Conservation (phyloP, 73 alveolate species). For the Paramecium sexaurelia region DNA sequence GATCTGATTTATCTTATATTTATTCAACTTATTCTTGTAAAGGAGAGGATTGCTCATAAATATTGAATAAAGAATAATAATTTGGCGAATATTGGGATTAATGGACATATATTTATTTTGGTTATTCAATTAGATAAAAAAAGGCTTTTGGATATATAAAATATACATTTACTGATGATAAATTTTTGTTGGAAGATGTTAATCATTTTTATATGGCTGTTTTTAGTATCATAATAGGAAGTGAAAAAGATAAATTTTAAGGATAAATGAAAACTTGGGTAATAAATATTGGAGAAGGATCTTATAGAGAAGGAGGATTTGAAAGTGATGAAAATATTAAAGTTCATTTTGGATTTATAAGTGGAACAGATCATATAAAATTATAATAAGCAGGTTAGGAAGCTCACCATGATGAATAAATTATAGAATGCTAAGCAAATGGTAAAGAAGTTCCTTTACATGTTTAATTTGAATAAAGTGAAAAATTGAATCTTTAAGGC, state of each 20-base stretch:
- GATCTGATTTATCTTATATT: background rate
- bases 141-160: slow-evolving; percentile 8
- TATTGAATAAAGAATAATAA: background rate
- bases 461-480: slow-evolving; percentile 28
- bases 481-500: background rate
- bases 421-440: slow-evolving; percentile 10
- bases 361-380: slow-evolving; percentile 46
- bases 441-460: slow-evolving; percentile 35
- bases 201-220: slow-evolving; percentile 43
- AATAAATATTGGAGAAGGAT: slow-evolving; percentile 44
- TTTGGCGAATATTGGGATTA: slow-evolving; percentile 55
- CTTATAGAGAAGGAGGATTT: slow-evolving; percentile 46
- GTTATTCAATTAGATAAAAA: background rate
- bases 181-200: background rate
- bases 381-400: slow-evolving; percentile 42
- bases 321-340: slow-evolving; percentile 16
- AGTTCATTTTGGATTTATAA: slow-evolving; percentile 17
- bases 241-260: background rate
- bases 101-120: slow-evolving; percentile 37
- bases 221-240: background rate
- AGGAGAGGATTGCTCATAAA: slow-evolving; percentile 3
- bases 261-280: slow-evolving; percentile 57
- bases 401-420: slow-evolving; percentile 32
- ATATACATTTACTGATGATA: slow-evolving; percentile 5
- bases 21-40: slow-evolving; percentile 14